Evolutionary conservation across 257 asterid genomes (phyloP).

Genomic region (Nyctanthes arbortristis): DNA sequence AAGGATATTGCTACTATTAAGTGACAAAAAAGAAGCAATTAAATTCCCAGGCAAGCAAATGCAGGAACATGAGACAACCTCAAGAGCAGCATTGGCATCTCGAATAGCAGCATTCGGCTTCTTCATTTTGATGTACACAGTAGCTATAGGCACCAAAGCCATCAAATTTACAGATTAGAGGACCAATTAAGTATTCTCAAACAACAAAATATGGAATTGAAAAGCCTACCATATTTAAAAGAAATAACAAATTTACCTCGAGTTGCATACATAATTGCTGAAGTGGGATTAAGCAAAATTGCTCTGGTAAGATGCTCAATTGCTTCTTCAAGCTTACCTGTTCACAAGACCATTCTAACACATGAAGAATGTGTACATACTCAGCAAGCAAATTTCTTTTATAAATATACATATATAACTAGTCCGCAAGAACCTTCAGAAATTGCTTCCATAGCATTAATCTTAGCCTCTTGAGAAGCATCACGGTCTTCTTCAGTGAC

Average conservation of each 20-base stretch:
- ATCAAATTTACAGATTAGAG: slow-evolving; percentile 11
- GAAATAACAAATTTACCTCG: slow-evolving; percentile 53
- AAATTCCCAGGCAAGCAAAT: slow-evolving; percentile 1
- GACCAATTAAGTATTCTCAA: not conserved
- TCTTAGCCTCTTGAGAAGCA: slow-evolving; percentile 92
- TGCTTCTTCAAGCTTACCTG: slow-evolving; percentile 90
- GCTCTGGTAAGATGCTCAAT: slow-evolving; percentile 82
- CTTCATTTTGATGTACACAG: slow-evolving; percentile 85
- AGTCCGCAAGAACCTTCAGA: slow-evolving; percentile 64
- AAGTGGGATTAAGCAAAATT: slow-evolving; percentile 72
- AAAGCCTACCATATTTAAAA: not conserved
- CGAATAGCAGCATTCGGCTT: slow-evolving; percentile 97
- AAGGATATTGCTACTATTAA: not conserved
- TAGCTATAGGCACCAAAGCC: slow-evolving; percentile 53
- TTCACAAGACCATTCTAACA: slow-evolving; percentile 3
- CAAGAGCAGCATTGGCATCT: slow-evolving; percentile 92
- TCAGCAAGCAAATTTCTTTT: not conserved
- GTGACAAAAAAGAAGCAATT: not conserved
- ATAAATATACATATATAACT: not conserved
- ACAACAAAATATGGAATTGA: not conserved
- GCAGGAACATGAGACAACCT: slow-evolving; percentile 45
- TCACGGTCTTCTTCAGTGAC: slow-evolving; percentile 89
- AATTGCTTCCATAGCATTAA: slow-evolving; percentile 88
- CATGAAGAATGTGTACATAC: not conserved
- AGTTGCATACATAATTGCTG: slow-evolving; percentile 95